These are phyloP conservation scores for Brassica incana DNA, from an alignment of 345 rosid genomes.

Conservation along the genomic window DNA sequence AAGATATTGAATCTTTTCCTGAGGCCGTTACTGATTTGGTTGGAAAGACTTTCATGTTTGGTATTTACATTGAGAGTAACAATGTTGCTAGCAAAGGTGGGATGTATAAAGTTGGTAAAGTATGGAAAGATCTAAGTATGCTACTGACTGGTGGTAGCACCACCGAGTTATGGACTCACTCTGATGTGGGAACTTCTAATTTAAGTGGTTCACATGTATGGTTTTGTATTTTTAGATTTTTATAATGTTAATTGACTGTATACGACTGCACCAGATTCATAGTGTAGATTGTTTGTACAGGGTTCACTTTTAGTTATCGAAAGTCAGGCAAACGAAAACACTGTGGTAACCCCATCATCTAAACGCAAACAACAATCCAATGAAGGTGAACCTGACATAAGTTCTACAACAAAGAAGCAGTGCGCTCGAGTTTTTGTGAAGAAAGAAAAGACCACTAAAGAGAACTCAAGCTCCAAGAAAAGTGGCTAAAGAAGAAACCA, in stretches of 20 bases:
- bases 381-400: not conserved
- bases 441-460: not conserved
- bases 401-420: not conserved
- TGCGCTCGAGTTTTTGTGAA: not conserved
- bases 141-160: not conserved
- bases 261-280: not conserved
- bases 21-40: not conserved
- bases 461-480: not conserved
- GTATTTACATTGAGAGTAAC: not conserved
- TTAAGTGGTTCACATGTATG: not conserved
- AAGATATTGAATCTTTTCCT: not conserved
- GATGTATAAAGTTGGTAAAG: not conserved
- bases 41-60: not conserved
- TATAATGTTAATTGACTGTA: no score
- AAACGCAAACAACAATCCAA: not conserved
- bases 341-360: not conserved
- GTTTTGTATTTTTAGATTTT: not conserved
- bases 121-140: not conserved
- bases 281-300: not conserved
- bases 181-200: not conserved
- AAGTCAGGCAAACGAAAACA: not conserved
- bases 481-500: not conserved
- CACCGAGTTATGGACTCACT: not conserved
- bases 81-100: not conserved
- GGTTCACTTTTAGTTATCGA: not conserved